Percentiles rank a stretch among this genome's conserved stretches.
Conservation (phyloP, 2,329 filamentous ascomycete species). For the Mycosphaerella sp. region DNA sequence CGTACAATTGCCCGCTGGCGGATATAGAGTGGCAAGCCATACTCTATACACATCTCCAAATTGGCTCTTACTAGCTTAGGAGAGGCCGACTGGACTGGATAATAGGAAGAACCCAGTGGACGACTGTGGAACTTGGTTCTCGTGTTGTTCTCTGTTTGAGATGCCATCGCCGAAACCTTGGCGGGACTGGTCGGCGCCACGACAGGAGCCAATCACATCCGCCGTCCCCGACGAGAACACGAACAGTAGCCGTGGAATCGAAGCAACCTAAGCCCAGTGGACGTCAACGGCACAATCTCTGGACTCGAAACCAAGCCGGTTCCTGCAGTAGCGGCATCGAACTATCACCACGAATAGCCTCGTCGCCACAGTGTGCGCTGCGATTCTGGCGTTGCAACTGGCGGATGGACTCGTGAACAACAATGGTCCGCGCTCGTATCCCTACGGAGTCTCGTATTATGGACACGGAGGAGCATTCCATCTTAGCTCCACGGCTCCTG, state of each 20-base stretch:
- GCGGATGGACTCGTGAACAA: no score
- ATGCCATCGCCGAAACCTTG: background rate
- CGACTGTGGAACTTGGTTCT: background rate
- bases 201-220: background rate
- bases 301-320: background rate
- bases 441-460: background rate
- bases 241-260: background rate
- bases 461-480: background rate
- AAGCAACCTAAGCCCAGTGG: background rate
- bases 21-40: no score
- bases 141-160: background rate
- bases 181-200: background rate
- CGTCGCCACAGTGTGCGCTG: background rate
- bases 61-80: background rate
- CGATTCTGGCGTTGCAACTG: background rate
- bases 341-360: background rate
- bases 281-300: background rate
- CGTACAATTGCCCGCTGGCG: no score
- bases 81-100: background rate
- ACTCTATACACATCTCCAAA: background rate
- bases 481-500: background rate
- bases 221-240: background rate
- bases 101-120: no score
- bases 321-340: conserved; percentile 1
- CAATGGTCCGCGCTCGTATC: background rate